phyloP scores from a whole-genome alignment of 2,329 filamentous ascomycete genomes.

The Helicocarpus griseus region DNA sequence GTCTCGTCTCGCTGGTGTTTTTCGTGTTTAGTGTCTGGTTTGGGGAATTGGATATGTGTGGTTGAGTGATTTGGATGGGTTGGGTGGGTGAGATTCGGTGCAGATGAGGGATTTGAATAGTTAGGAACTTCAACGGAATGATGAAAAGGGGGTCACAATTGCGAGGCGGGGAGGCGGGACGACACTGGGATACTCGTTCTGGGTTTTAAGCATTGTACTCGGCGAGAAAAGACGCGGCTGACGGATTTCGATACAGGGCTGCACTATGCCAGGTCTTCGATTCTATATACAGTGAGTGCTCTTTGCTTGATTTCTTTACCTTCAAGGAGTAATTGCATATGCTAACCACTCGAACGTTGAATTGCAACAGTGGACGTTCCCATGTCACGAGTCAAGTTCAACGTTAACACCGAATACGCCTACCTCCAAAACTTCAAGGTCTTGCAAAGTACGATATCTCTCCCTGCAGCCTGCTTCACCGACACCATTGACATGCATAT shows the following conservation, averaged over 20 bases:
- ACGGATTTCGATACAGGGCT: slow-evolving; percentile 49
- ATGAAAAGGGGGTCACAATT: neutral
- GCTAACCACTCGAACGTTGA: slow-evolving; percentile 9
- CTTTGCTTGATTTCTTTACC: neutral
- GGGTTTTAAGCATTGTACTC: no score
- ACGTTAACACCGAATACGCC: slow-evolving; percentile 91
- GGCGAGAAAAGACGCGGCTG: no score
- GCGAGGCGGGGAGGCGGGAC: neutral
- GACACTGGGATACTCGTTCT: slow-evolving; percentile 1
- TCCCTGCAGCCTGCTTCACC: neutral
- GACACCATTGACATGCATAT: neutral
- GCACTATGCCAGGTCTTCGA: slow-evolving; percentile 96
- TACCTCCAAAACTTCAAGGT: slow-evolving; percentile 99
- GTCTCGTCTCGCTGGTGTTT: neutral
- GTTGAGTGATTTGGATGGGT: neutral
- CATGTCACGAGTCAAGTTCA: slow-evolving; percentile 96
- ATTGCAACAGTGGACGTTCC: slow-evolving; percentile 61
- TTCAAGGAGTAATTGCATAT: neutral
- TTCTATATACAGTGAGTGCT: slow-evolving; percentile 71
- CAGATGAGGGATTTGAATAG: neutral
- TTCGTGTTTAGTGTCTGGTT: neutral
- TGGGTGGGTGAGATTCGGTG: neutral
- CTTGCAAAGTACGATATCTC: slow-evolving; percentile 65
- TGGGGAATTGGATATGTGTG: neutral
- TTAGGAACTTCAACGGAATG: no score